These are phyloP conservation scores for Tetrapisispora taiwanensis DNA, from an alignment of 805 yeast species.

Conservation along the genomic window DNA sequence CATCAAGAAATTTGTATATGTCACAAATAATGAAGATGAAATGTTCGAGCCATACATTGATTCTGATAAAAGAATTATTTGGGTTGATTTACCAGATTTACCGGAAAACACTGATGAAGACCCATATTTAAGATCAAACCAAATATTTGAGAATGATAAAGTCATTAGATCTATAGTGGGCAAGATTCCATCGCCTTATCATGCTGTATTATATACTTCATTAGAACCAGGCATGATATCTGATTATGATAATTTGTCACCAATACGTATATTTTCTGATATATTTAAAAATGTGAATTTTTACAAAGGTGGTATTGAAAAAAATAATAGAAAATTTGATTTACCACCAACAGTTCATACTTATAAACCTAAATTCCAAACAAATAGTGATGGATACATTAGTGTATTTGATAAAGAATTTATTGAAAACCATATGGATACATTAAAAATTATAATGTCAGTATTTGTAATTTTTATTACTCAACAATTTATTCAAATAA, in stretches of 20 bases:
- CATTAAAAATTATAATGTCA: constrained; percentile 14
- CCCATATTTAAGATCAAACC: constrained; percentile 7
- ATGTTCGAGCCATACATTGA: constrained; percentile 53
- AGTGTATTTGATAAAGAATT: constrained; percentile 20
- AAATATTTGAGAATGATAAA: constrained; percentile 31
- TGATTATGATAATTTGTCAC: constrained; percentile 13
- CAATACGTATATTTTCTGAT: constrained; percentile 43
- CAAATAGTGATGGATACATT: constrained; percentile 7
- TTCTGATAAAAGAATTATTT: constrained; percentile 49
- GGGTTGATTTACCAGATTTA: constrained; percentile 46
- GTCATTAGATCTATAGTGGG: constrained; percentile 47
- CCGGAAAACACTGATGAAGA: constrained; percentile 23
- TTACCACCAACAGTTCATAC: constrained; percentile 27
- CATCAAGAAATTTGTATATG: constrained; percentile 12
- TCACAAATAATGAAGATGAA: constrained; percentile 32
- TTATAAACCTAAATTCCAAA: constrained; percentile 24
- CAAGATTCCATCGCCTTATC: constrained; percentile 65
- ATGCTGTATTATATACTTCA: constrained; percentile 50
- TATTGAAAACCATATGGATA: constrained; percentile 13
- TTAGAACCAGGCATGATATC: constrained; percentile 18
- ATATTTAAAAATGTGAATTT: constrained; percentile 39
- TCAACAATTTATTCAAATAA: not conserved
- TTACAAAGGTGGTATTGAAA: constrained; percentile 43
- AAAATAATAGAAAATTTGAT: constrained; percentile 34
- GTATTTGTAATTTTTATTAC: constrained; percentile 2